Conservation (phyloP, 2,329 filamentous ascomycete species). For the Fusarium nelsonii region DNA sequence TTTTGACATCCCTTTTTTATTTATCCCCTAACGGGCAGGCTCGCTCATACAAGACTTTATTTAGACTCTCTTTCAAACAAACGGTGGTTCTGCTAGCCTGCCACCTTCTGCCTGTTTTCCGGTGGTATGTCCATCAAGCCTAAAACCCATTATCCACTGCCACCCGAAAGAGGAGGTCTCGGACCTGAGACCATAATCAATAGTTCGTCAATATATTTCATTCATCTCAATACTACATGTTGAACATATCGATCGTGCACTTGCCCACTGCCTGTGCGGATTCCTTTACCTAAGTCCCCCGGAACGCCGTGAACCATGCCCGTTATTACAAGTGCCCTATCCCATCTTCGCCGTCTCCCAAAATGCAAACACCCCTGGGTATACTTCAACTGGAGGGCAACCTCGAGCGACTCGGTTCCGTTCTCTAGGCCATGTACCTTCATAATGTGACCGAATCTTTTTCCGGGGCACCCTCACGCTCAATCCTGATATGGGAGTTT, state of each 20-base stretch:
- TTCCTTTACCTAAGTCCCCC: slow-evolving; percentile 21
- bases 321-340: slow-evolving; percentile 33
- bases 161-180: background rate
- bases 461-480: slow-evolving; percentile 19
- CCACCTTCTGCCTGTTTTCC: background rate
- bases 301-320: slow-evolving; percentile 48
- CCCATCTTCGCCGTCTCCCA: slow-evolving; percentile 35
- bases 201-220: slow-evolving; percentile 30
- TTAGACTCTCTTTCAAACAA: background rate
- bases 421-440: slow-evolving; percentile 11
- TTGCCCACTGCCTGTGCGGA: slow-evolving; percentile 50
- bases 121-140: no score
- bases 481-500: slow-evolving; percentile 30
- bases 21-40: no score
- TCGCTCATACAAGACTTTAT: no score
- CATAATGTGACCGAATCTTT: slow-evolving; percentile 18
- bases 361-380: slow-evolving; percentile 48
- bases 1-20: background rate
- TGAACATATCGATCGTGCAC: slow-evolving; percentile 38
- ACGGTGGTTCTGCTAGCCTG: background rate
- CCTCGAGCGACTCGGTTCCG: slow-evolving; percentile 11
- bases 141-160: no score
- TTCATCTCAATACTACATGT: slow-evolving; percentile 27
- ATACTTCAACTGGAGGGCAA: slow-evolving; percentile 38
- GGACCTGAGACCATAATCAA: background rate